These are phyloP conservation scores for Allium cepa DNA, from an alignment of 106 monocot species.

Conservation along the genomic window DNA sequence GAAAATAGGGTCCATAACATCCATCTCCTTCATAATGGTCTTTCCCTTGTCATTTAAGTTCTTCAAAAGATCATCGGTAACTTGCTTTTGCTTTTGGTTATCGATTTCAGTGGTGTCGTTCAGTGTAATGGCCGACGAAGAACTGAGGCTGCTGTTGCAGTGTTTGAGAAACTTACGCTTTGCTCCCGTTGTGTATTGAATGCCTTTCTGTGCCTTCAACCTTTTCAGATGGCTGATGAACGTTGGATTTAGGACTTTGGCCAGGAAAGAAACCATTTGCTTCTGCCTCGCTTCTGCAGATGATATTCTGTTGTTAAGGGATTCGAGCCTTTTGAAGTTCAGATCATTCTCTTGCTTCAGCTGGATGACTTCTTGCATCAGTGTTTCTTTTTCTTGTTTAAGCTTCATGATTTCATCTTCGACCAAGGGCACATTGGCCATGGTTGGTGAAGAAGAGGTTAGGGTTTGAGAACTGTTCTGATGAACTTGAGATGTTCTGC, in stretches of 20 bases:
- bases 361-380: constrained; percentile 42
- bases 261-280: constrained; percentile 67
- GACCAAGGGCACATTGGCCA: constrained; percentile 4
- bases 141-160: constrained; percentile 6
- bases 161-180: constrained; percentile 47
- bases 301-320: constrained; percentile 36
- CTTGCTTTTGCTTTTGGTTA: neutral
- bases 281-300: constrained; percentile 63
- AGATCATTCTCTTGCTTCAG: constrained; percentile 43
- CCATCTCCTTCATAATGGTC: constrained; percentile 2
- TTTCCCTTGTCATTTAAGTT: constrained; percentile 11
- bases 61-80: constrained; percentile 6
- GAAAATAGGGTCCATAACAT: constrained; percentile 1
- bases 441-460: constrained; percentile 15
- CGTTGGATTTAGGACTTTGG: constrained; percentile 48
- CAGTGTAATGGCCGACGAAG: constrained; percentile 1
- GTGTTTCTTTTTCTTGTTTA: constrained; percentile 33
- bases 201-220: constrained; percentile 24
- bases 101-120: constrained; percentile 1
- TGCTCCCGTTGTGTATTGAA: constrained; percentile 8
- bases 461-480: constrained; percentile 12
- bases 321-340: constrained; percentile 37
- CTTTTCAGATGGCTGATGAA: constrained; percentile 31
- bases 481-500: constrained; percentile 32
- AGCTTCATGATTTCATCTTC: constrained; percentile 39